Evolutionary conservation across 2,329 filamentous ascomycete species (phyloP).

Genomic region (Penicillium sp.): DNA sequence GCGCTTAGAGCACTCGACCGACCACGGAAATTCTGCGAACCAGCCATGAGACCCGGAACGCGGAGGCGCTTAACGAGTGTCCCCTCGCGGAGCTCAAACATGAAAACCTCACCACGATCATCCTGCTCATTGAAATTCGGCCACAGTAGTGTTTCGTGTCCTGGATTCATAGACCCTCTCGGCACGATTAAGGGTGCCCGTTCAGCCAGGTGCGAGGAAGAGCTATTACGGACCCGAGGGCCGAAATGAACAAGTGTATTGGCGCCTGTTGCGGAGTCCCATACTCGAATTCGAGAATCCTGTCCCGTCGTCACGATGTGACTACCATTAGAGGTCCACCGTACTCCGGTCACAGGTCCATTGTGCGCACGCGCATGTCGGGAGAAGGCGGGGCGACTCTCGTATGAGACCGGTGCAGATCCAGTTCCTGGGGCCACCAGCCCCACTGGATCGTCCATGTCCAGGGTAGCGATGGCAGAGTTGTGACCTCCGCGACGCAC

Average conservation of each 20-base stretch:
- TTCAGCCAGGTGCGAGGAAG: conserved; percentile 57
- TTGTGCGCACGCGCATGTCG: conserved; percentile 65
- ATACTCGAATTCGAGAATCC: conserved; percentile 81
- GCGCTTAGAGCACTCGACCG: conserved; percentile 50
- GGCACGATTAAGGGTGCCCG: conserved; percentile 65
- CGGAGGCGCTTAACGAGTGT: conserved; percentile 68
- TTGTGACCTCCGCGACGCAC: conserved; percentile 68
- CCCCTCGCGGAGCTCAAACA: conserved; percentile 77
- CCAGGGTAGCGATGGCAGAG: conserved; percentile 71
- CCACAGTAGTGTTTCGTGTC: conserved; percentile 71
- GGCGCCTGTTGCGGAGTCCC: conserved; percentile 75
- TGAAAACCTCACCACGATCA: conserved; percentile 67
- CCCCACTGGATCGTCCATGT: conserved; percentile 80
- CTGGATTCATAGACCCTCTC: conserved; percentile 54
- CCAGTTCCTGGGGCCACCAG: conserved; percentile 47
- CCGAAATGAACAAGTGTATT: conserved; percentile 91
- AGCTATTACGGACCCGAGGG: conserved; percentile 71
- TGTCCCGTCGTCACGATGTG: conserved; percentile 79
- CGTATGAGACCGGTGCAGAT: conserved; percentile 30
- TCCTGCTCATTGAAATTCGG: conserved; percentile 72
- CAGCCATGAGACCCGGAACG: conserved; percentile 57
- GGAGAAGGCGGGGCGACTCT: conserved; percentile 44
- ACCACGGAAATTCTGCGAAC: conserved; percentile 37
- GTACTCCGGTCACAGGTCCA: conserved; percentile 78
- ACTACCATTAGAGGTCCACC: conserved; percentile 77